These are phyloP conservation scores for Collybia sordida DNA, from an alignment of 768 basidiomycete genomes.

Conservation along the genomic window DNA sequence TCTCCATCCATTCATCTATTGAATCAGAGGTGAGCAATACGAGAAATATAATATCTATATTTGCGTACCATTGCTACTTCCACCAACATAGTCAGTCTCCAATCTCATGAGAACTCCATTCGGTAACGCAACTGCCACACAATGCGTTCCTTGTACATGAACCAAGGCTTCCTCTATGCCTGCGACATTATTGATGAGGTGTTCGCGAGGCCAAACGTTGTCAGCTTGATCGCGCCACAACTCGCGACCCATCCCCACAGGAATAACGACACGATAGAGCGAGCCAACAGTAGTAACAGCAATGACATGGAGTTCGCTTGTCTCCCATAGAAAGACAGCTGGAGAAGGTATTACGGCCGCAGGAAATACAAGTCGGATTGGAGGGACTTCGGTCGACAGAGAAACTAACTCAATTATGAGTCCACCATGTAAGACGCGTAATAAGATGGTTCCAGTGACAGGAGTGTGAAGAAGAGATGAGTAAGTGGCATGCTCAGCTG, in stretches of 20 bases:
- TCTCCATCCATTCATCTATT: slow-evolving; percentile 73
- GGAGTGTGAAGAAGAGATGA: slow-evolving; percentile 57
- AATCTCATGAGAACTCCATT: slow-evolving; percentile 69
- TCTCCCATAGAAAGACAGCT: slow-evolving; percentile 56
- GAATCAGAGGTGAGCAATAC: slow-evolving; percentile 11
- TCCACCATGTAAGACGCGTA: slow-evolving; percentile 74
- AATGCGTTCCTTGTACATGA: slow-evolving; percentile 68
- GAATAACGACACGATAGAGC: slow-evolving; percentile 70
- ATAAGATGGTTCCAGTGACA: slow-evolving; percentile 62
- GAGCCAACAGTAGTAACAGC: slow-evolving; percentile 68
- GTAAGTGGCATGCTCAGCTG: slow-evolving; percentile 72
- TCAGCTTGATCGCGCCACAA: slow-evolving; percentile 59
- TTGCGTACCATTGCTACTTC: slow-evolving; percentile 57
- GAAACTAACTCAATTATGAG: slow-evolving; percentile 76
- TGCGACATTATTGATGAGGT: slow-evolving; percentile 55
- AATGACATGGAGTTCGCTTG: slow-evolving; percentile 65
- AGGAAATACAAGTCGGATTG: slow-evolving; percentile 80
- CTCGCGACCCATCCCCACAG: slow-evolving; percentile 48
- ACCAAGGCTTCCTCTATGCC: slow-evolving; percentile 46
- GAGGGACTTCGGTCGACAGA: slow-evolving; percentile 60
- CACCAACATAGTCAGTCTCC: slow-evolving; percentile 61
- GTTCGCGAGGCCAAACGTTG: slow-evolving; percentile 64
- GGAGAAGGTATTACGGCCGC: slow-evolving; percentile 65
- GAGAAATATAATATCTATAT: slow-evolving; percentile 6
- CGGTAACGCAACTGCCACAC: slow-evolving; percentile 58